Evolutionary conservation across 495 filamentous ascomycete species (phyloP), one percentile per base, ranked within the genome.

Genomic region (Penicillium flavigenum): DNA sequence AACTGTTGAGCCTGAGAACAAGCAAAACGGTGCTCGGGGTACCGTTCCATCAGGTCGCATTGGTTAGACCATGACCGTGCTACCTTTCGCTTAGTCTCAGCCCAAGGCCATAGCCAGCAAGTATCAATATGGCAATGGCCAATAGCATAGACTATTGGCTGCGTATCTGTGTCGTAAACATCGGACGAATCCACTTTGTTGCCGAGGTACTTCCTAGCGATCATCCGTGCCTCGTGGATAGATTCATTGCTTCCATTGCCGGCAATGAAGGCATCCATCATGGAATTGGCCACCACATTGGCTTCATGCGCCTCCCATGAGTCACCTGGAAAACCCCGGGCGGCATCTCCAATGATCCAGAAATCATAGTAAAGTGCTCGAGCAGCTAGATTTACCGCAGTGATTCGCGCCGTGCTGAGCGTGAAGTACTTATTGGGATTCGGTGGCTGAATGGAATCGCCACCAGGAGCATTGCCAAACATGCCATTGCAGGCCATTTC

Each of bases 401-500:
- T 86, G 53, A 98, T 94, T 56, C 90, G 87, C n/a, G 94, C 93
- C 44, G 79, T 87, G 43, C 75, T 72, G 49, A 98, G 78, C 45
- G 82, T 80, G 68, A 86, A 98, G 63, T 86, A 88, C 63, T 80
- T 88, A 72, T 96, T 83, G 17, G 90, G 90, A 47, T 86, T 79
- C 1, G 94, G 94, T 8, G 94, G 92, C 66, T 96, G 91, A 54
- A 96, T 97, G 6, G 77, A 83, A 68, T 96, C 92, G 12, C 90
- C 92, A 20, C 87, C 88, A 2, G 86, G 78, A 0, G 90, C 88
- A 73, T 96, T 97, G 50, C 94, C 94, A 74, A 98, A 97, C 93
- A 98, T 98, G 63, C 86, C 85, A 73, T 98, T 98, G 72, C 94
- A 98, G 14, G 94, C 94, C 89, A 98, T 96, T 75, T 98, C 94